These are phyloP conservation scores for Senna tora DNA, from an alignment of 306 rosid species.

Conservation along the genomic window DNA sequence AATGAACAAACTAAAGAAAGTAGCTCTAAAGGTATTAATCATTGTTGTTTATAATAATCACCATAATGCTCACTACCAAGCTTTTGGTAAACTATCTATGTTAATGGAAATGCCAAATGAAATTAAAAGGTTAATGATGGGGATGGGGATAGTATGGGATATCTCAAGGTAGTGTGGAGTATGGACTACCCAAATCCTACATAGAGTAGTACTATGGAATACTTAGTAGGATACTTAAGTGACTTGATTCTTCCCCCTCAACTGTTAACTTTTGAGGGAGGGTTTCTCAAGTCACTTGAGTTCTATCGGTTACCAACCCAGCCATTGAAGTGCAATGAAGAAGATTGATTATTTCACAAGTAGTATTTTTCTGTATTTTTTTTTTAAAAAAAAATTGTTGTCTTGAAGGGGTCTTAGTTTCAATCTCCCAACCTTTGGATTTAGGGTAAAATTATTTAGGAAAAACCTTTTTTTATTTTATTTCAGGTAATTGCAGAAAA, in stretches of 20 bases:
- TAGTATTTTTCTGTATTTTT: background rate
- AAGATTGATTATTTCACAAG: slow-evolving; percentile 10
- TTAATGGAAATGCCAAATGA: background rate
- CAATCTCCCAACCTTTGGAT: slow-evolving; percentile 11
- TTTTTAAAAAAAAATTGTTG: background rate
- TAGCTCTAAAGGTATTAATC: slow-evolving; percentile 82
- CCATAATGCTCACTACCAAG: slow-evolving; percentile 10
- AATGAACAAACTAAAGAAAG: slow-evolving; percentile 97
- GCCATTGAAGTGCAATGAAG: slow-evolving; percentile 13
- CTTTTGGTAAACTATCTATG: slow-evolving; percentile 6
- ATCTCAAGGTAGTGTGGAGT: too few species aligned
- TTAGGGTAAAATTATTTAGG: slow-evolving; percentile 2
- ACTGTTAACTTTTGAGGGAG: too few species aligned
- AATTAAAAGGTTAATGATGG: background rate
- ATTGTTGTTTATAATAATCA: slow-evolving; percentile 23
- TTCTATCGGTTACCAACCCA: too few species aligned
- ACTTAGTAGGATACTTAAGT: too few species aligned
- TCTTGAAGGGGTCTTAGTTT: slow-evolving; percentile 20
- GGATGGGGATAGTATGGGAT: too few species aligned
- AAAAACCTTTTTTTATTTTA: slow-evolving; percentile 29
- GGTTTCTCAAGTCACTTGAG: too few species aligned
- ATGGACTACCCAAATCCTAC: too few species aligned
- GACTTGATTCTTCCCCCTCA: too few species aligned
- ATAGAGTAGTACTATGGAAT: too few species aligned
- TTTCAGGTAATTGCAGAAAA: slow-evolving; percentile 91